Evolutionary conservation across 169 alveolate genomes (phyloP), one percentile per base, ranked within the genome.

Genomic region (Plasmodium ovale): DNA sequence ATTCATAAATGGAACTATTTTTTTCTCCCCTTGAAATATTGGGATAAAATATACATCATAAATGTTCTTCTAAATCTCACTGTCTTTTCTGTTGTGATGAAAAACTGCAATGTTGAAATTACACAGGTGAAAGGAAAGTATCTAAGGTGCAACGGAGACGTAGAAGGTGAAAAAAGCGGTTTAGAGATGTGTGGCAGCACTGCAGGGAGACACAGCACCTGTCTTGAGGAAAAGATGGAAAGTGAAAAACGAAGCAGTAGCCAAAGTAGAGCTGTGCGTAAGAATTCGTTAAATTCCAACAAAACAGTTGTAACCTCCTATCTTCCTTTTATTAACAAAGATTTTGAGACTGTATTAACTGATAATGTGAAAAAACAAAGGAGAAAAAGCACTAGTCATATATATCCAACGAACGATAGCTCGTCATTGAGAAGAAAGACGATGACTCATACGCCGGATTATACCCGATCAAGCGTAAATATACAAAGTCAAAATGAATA

Each of bases 91-190:
- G 56, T 85, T 33, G 65, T 70, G 27, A 10, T 85, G 54, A 85
- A 85, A 69, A 85, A 68, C 31, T 68, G 87, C 23, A 85, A 85
- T 68, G 47, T 85, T 3, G 67, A 85, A 56, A 85, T 85, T 85
- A 56, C 56, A 1, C 42, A 85, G 7, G 77, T 60, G 14, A 85
- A 85, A 23, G 27, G 64, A 35, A 85, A 85, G 23, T 85, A 85
- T 53, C n/a, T 85, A 44, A 10, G 33, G 14, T 51, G 62, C 19
- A 29, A 51, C 19, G 23, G 68, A n/a, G 23, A 58, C 19, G 23
- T 21, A n/a, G 19, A 58, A 58, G 35, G 56, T n/a, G 14, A 33
- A 5, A 16, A 62, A 27, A 25, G n/a, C 1, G 25, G 23, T 53
- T 9, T n/a, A n/a, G 12, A 49, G 27, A 37, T 60, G 16, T n/a